Base-by-base conservation (phyloP, 345 rosid genomes). In the Populus simonii region DNA sequence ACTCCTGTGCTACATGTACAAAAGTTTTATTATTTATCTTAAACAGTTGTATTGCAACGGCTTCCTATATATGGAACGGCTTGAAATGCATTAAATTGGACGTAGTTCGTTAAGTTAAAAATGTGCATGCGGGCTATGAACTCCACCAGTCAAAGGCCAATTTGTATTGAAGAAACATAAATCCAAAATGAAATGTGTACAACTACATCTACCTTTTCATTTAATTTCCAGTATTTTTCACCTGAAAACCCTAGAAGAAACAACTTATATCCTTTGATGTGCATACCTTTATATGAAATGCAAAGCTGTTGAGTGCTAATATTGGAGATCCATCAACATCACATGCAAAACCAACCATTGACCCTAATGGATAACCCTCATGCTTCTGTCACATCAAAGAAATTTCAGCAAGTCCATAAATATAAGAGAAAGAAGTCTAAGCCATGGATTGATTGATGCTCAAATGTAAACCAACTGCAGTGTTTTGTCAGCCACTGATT, bases 321-420 rank as follows among this genome's bases (percentile, higher is more conserved):
- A 93, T 87, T 7, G 96, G 93, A 88, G 91, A 88, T 83, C 97
- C 98, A 89, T 88, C 92, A 66, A 83, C 87, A 82, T 88, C 98
- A 79, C 94, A 90, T n/a, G 98, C 94, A 85, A 90, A 92, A 85
- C 92, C 99, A 79, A 93, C 94, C 92, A 90, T 86, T 4, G 93
- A 88, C 2, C 98, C 97, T 55, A 97, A 93, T 66, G 99, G 98
- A 78, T 92, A 93, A 79, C 93, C 97, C 67, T 81, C 96, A 43
- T 85, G 82, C 79, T 87, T 92, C 94, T 94, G 91, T 20, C 84
- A 85, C 15, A 81, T 23, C 5, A 6, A 78, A 71, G 78, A 80
- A 74, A 73, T 6, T 33, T 23, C 20, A 68, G 59, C 53, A 10
- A 78, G 51, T 0, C 31, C 31, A 29, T 13, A 33, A 31, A 68